Evolutionary conservation across 1,284 basidiomycete genomes (phyloP).

Genomic region (Microbotryum silenes-acaulis): DNA sequence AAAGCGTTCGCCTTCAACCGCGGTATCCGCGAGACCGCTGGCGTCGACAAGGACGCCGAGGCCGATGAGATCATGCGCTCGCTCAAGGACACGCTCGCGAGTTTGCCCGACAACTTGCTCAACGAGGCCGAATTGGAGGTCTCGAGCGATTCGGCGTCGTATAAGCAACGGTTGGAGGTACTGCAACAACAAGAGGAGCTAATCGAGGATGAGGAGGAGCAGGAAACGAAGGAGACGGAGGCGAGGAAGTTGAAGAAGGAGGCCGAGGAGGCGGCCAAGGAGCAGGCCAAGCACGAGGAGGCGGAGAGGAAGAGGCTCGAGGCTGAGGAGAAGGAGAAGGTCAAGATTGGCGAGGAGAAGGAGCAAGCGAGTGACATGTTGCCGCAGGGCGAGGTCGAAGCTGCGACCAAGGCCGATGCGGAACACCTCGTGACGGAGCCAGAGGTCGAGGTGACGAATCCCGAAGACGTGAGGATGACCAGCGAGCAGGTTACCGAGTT

Average conservation of each 20-base stretch:
- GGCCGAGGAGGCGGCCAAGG: slow-evolving; percentile 64
- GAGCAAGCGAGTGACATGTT: slow-evolving; percentile 40
- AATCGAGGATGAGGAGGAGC: slow-evolving; percentile 97
- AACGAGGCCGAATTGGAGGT: slow-evolving; percentile 96
- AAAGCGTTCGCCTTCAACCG: slow-evolving; percentile 91
- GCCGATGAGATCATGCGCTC: slow-evolving; percentile 55
- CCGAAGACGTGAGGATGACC: slow-evolving; percentile 81
- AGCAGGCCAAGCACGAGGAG: slow-evolving; percentile 59
- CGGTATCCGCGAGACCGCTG: slow-evolving; percentile 39
- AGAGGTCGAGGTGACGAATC: slow-evolving; percentile 14
- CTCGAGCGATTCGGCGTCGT: slow-evolving; percentile 82
- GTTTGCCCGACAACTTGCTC: slow-evolving; percentile 90
- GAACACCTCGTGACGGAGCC: slow-evolving; percentile 4
- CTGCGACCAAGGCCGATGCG: not conserved
- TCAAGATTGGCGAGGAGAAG: slow-evolving; percentile 44
- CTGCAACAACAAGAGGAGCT: slow-evolving; percentile 97
- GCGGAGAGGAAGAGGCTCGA: slow-evolving; percentile 14
- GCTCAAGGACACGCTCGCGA: slow-evolving; percentile 83
- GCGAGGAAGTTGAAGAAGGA: slow-evolving; percentile 71
- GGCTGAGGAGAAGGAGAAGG: slow-evolving; percentile 58
- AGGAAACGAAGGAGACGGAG: slow-evolving; percentile 70
- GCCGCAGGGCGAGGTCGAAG: slow-evolving; percentile 21
- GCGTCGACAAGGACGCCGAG: slow-evolving; percentile 46
- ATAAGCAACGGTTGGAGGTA: slow-evolving; percentile 97
- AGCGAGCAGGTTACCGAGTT: slow-evolving; percentile 92